Evolutionary conservation across 23 red algal genomes (phyloP).

Genomic region (Pyropia haitanensis): DNA sequence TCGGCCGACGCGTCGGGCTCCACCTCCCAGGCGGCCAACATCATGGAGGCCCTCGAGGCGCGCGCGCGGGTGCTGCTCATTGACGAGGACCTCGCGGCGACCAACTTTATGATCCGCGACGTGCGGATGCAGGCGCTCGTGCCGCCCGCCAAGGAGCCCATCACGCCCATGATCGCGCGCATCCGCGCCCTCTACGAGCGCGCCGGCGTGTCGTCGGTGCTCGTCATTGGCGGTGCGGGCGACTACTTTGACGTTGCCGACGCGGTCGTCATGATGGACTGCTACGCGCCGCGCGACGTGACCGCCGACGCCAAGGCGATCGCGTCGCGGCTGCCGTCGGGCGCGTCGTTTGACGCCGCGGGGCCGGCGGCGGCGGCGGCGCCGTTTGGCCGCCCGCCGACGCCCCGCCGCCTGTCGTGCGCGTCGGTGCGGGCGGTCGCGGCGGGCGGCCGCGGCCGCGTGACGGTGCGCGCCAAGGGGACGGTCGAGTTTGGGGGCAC

Average conservation of each 20-base stretch:
- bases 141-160: constrained; percentile 65
- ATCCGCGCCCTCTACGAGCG: constrained; percentile 59
- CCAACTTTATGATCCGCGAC: constrained; percentile 93
- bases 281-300: constrained; percentile 47
- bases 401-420: constrained; percentile 7
- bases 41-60: constrained; percentile 71
- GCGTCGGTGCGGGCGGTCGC: constrained; percentile 14
- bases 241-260: constrained; percentile 84
- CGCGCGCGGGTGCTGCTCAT: constrained; percentile 51
- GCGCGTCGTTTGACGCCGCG: neutral
- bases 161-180: constrained; percentile 65
- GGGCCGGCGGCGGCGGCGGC: neutral
- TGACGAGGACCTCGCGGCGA: constrained; percentile 74
- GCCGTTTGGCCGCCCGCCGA: neutral
- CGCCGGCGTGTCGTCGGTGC: constrained; percentile 43
- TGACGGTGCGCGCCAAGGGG: constrained; percentile 16
- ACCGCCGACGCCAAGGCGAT: constrained; percentile 51
- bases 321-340: constrained; percentile 2
- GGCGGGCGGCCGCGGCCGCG: constrained; percentile 18
- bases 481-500: constrained; percentile 49
- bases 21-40: constrained; percentile 71
- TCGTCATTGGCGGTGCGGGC: constrained; percentile 74
- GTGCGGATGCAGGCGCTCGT: constrained; percentile 73
- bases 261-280: constrained; percentile 82
- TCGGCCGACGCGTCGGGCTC: constrained; percentile 76